Base-by-base conservation (phyloP, 2,329 filamentous ascomycete species). In the Colletotrichum euphorbiae region DNA sequence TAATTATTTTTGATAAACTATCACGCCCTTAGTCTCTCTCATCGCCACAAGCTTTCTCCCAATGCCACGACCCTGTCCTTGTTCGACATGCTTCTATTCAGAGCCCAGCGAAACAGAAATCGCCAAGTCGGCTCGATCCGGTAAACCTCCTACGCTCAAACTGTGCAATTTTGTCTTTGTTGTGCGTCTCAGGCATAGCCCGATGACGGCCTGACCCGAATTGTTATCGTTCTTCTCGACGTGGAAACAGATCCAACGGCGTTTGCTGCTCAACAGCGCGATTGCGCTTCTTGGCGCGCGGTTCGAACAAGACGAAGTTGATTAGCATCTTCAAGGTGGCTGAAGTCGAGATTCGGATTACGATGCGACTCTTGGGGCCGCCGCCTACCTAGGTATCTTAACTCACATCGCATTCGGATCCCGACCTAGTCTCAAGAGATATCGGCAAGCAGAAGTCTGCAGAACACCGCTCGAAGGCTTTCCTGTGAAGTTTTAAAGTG, bases 331-430 rank as follows among this genome's bases (percentile, higher is more conserved):
- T 28, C 6, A 38, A 38, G 8, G 36, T 52, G 24, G 33, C 36
- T 17, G 13, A 36, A 28, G 42, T 28, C 38, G 6, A 55, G 15
- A 46, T 48, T 46, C 21, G 31, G 40, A 38, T 19, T 21, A 51
- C 12, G 40, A 66, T 66, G 65, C 54, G 52, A 46, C 31, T 54
- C 60, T 64, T 64, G 64, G 52, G n/a, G n/a, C n/a, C 51, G 59
- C 63, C 58, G 54, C 43, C 15, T 42, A 63, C 33, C 15, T n/a
- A 28, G 28, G 4, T 43, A 48, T n/a, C 19, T 9, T 52, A 31
- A 24, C n/a, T 17, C 21, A 28, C 19, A 38, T 19, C 45, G 52
- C 13, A 19, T 59, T 43, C 46, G 46, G 48, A 51, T 38, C 36
- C 13, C 36, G 13, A 38, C 36, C 13, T 4, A 15, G 36, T 38